phyloP scores from a whole-genome alignment of 208 protist genomes.

The Crithidia bombi region DNA sequence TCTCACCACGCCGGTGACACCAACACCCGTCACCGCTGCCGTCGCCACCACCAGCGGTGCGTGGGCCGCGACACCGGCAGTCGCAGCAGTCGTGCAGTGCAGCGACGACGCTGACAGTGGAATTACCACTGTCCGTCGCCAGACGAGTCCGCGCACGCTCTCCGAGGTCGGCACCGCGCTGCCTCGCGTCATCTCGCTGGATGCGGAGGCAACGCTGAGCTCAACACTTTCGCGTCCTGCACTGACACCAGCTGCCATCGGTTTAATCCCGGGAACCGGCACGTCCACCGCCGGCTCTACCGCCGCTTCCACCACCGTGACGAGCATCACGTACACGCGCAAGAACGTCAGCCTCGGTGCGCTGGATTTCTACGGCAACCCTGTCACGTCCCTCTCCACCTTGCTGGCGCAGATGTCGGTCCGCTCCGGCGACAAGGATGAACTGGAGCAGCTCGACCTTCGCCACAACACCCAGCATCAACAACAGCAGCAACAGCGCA shows the following conservation, averaged over 20 bases:
- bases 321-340: conserved; percentile 39
- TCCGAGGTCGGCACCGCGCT: conserved; percentile 12
- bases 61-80: too few species aligned
- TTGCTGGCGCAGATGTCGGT: conserved; percentile 34
- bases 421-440: conserved; percentile 29
- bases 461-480: conserved; percentile 11
- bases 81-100: too few species aligned
- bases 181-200: conserved; percentile 19
- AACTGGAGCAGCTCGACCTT: conserved; percentile 20
- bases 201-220: conserved; percentile 25
- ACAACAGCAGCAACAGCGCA: conserved; percentile 18
- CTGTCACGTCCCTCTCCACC: conserved; percentile 38
- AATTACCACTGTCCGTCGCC: too few species aligned
- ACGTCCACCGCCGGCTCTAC: conserved; percentile 20
- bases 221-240: conserved; percentile 26
- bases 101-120: background rate
- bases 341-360: conserved; percentile 36
- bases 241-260: conserved; percentile 15
- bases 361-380: conserved; percentile 32
- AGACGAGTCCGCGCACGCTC: conserved; percentile 11
- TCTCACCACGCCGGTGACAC: background rate
- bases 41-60: background rate
- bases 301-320: conserved; percentile 21
- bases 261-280: background rate
- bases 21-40: background rate